Percentiles rank a stretch among this genome's conserved stretches.
These are phyloP conservation scores for Calonectria naviculata DNA, from an alignment of 2,329 filamentous ascomycete genomes.

Conservation along the genomic window DNA sequence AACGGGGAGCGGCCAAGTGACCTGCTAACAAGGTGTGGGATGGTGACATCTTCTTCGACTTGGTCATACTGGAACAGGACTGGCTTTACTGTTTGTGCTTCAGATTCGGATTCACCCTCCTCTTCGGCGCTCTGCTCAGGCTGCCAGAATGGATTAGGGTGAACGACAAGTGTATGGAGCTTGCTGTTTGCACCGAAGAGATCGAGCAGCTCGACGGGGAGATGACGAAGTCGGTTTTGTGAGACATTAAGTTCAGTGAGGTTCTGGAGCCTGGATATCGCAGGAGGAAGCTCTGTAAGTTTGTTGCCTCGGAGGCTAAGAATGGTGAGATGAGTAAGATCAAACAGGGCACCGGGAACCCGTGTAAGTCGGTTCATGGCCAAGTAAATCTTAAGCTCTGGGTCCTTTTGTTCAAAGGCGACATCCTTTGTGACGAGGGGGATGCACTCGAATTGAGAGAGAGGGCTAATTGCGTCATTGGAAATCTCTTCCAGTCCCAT, in stretches of 20 bases:
- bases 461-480: conserved; percentile 65
- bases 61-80: conserved; percentile 21
- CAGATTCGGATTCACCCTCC: neutral
- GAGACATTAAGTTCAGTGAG: conserved; percentile 74
- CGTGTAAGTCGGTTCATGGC: conserved; percentile 66
- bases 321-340: conserved; percentile 70
- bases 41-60: neutral
- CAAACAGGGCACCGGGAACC: conserved; percentile 71
- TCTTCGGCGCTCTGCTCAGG: conserved; percentile 40
- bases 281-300: conserved; percentile 69
- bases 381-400: conserved; percentile 70
- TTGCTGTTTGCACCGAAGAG: conserved; percentile 59
- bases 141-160: conserved; percentile 72
- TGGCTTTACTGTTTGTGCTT: conserved; percentile 13
- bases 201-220: conserved; percentile 72
- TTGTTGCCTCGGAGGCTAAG: conserved; percentile 75
- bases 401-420: conserved; percentile 68
- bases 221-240: conserved; percentile 68
- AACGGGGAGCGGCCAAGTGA: conserved; percentile 45
- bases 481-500: conserved; percentile 65
- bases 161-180: conserved; percentile 64
- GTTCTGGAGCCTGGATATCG: conserved; percentile 67
- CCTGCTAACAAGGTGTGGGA: conserved; percentile 37
- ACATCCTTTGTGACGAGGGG: conserved; percentile 66
- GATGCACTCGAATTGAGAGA: conserved; percentile 66